Base-by-base conservation (phyloP, 2,329 filamentous ascomycete genomes). In the Xylariaceae sp. region DNA sequence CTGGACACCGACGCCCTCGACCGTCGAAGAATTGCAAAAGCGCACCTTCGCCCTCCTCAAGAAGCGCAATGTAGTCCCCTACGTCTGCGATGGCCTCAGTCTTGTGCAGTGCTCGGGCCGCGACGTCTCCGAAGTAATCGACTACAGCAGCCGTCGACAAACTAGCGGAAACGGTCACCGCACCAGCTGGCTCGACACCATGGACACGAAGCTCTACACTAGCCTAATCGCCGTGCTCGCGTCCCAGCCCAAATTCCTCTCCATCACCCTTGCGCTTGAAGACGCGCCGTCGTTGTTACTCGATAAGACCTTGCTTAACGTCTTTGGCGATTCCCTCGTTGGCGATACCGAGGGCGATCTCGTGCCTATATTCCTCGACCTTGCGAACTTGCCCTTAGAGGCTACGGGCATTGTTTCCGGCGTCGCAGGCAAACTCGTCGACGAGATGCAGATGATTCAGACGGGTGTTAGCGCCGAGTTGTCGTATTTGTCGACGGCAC, bases 381-480 rank as follows among this genome's bases (percentile, higher is more conserved):
- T 99, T 30, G 85, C 84, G 17, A 85, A 85, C 48, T 77, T 97
- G 47, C 90, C 93, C 0, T 81, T 93, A 48, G 91, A 96, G 73
- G 92, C 91, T 6, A 96, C 92, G 0, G 93, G 93, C 18, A 97
- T 99, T 59, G 91, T 99, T 2, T 97, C 92, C 66, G 93, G 94
- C 34, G 90, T 99, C 1, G 92, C 93, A 0, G 90, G 92, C 30
- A 83, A 86, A 57, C 79, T 97, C 34, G 88, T 92, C 0, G 85
- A 89, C 53, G 89, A 89, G 51, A 87, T 90, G 73, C 75, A 79
- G 57, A 76, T 76, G 66, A 72, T 73, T 39, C 76, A 77, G 61
- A 71, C 64, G 15, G 69, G 68, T 52, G 71, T 64, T 55, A 80
- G 75, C 65, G 84, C 90, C 0, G 92, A 97, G 72, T 86, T 97